phyloP scores from a whole-genome alignment of 2,329 filamentous ascomycete genomes.

The Stenocarpella maydis region DNA sequence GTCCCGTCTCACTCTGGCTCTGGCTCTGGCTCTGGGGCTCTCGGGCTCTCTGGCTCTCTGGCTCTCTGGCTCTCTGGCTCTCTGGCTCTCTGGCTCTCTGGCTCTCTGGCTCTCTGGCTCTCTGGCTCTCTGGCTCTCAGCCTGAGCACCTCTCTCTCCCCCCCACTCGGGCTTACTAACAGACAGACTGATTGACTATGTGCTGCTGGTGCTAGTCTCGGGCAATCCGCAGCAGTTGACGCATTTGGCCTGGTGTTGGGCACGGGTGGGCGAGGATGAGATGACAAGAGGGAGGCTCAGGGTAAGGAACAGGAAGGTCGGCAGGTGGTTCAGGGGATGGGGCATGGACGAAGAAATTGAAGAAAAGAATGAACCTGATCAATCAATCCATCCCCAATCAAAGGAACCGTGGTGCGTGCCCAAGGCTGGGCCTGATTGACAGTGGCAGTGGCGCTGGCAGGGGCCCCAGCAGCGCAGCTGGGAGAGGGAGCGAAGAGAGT shows the following conservation, averaged over 20 bases:
- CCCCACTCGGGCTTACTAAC: neutral
- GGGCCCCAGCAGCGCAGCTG: too few relatives aligned
- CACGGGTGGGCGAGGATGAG: neutral
- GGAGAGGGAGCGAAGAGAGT: neutral
- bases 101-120: too few relatives aligned
- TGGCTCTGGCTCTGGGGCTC: too few relatives aligned
- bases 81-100: too few relatives aligned
- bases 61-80: too few relatives aligned
- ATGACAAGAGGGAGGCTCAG: neutral
- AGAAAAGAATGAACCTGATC: constrained; percentile 11
- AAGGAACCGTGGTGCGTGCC: constrained; percentile 19
- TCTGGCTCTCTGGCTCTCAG: too few relatives aligned
- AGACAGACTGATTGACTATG: neutral
- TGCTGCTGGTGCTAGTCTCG: neutral
- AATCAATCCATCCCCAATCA: constrained; percentile 6
- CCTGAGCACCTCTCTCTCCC: too few relatives aligned
- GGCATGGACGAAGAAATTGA: neutral
- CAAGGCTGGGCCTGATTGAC: constrained; percentile 16
- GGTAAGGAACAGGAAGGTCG: neutral
- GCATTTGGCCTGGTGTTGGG: constrained; percentile 19
- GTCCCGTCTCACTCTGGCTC: constrained; percentile 15
- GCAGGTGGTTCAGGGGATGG: neutral
- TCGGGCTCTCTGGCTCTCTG: too few relatives aligned
- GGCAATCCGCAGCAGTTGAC: constrained; percentile 14
- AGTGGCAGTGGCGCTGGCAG: constrained; percentile 17